A percentile compares a stretch with the other conserved stretches of the same genome.
phyloP scores from a whole-genome alignment of 169 alveolate species.

The Eimeria brunetti region DNA sequence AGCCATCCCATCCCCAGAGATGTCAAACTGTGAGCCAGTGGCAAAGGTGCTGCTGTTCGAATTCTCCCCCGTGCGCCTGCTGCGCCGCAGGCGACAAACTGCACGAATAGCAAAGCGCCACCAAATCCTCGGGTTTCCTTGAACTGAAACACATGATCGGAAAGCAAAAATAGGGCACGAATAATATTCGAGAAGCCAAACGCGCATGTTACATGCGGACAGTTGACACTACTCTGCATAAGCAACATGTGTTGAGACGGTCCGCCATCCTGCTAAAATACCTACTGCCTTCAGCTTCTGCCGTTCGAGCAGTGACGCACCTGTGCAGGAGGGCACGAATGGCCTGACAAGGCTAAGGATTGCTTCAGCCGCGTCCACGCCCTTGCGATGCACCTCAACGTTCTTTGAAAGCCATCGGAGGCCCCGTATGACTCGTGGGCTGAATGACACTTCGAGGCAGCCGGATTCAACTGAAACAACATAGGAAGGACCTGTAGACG shows the following conservation, averaged over 20 bases:
- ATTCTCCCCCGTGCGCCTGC: not conserved
- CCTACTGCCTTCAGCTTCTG: not conserved
- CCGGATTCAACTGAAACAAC: slow-evolving; percentile 41
- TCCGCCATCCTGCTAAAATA: not conserved
- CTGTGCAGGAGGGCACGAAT: slow-evolving; percentile 66
- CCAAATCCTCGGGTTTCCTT: slow-evolving; percentile 48
- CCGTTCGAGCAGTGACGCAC: not conserved
- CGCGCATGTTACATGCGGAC: not conserved
- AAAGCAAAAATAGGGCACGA: not conserved
- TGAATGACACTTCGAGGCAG: not conserved
- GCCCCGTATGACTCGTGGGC: slow-evolving; percentile 23
- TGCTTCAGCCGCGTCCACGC: slow-evolving; percentile 51
- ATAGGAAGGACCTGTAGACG: slow-evolving; percentile 40
- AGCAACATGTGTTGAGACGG: not conserved
- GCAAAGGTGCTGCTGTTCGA: not conserved
- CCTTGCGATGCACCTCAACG: slow-evolving; percentile 34
- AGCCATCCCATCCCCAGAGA: not conserved
- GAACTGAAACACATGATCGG: slow-evolving; percentile 33
- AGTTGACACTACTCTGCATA: not conserved
- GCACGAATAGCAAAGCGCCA: slow-evolving; percentile 72
- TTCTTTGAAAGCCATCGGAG: slow-evolving; percentile 54
- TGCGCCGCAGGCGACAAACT: slow-evolving; percentile 54
- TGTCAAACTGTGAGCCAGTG: not conserved
- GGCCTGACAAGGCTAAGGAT: slow-evolving; percentile 68
- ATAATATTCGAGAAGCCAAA: not conserved